Conservation (phyloP, 2,329 filamentous ascomycete species). For the Cladobotryum protrusum region DNA sequence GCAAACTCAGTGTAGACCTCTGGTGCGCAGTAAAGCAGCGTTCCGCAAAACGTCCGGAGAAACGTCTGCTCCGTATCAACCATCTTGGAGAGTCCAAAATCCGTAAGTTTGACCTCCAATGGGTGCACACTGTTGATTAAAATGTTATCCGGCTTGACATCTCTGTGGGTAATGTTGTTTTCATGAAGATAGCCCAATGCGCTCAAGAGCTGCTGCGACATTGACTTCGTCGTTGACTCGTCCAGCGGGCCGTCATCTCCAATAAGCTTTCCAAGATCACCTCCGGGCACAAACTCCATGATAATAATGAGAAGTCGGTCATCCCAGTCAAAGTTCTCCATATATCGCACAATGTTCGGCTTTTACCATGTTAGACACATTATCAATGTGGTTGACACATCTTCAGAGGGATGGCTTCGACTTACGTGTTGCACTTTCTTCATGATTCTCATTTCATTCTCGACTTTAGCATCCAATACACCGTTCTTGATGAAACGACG, state of each 20-base stretch:
- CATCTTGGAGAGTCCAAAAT: constrained; percentile 95
- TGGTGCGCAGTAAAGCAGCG: constrained; percentile 88
- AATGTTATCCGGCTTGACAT: constrained; percentile 98
- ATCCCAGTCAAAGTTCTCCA: constrained; percentile 79
- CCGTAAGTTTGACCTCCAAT: constrained; percentile 81
- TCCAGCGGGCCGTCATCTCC: constrained; percentile 53
- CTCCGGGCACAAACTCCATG: constrained; percentile 84
- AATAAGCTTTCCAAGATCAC: constrained; percentile 75
- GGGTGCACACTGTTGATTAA: constrained; percentile 69
- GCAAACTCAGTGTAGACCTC: constrained; percentile 80
- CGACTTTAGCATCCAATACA: constrained; percentile 80
- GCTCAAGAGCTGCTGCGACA: constrained; percentile 70
- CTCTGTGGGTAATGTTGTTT: constrained; percentile 90
- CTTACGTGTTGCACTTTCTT: constrained; percentile 73
- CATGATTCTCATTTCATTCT: constrained; percentile 98
- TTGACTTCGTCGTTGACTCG: constrained; percentile 62
- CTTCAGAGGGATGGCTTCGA: constrained; percentile 9
- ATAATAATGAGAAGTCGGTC: constrained; percentile 87
- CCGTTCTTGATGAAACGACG: constrained; percentile 90
- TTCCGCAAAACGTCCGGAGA: constrained; percentile 93
- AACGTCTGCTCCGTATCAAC: constrained; percentile 87
- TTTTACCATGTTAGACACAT: constrained; percentile 24
- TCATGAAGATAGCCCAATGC: constrained; percentile 82
- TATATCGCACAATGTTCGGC: constrained; percentile 86
- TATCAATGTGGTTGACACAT: constrained; percentile 9